These are phyloP conservation scores for Fusarium sp. DNA, from an alignment of 2,329 filamentous ascomycete species.

Conservation along the genomic window DNA sequence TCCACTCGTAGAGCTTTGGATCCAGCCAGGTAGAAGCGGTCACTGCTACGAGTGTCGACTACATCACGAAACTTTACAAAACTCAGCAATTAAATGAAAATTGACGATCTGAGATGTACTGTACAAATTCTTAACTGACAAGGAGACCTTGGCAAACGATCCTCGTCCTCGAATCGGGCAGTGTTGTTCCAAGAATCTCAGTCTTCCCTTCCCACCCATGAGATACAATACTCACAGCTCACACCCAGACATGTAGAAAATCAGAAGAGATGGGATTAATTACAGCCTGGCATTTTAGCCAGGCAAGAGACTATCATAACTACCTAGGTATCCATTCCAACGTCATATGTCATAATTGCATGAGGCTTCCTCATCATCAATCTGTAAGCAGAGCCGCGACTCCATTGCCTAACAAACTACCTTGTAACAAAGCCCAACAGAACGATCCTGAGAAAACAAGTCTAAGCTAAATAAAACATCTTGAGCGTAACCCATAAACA, in stretches of 20 bases:
- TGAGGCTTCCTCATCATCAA: conserved; percentile 30
- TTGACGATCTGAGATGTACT: too few relatives aligned
- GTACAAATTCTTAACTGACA: background rate
- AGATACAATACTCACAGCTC: background rate
- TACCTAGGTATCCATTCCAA: conserved; percentile 19
- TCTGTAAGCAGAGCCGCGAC: conserved; percentile 38
- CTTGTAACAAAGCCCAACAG: conserved; percentile 22
- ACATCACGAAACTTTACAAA: background rate
- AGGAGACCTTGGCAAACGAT: background rate
- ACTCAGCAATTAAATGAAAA: background rate
- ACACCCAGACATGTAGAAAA: background rate
- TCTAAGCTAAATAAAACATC: conserved; percentile 31
- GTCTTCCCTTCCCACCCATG: background rate
- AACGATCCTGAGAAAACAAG: conserved; percentile 36
- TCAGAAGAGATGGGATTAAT: conserved; percentile 21
- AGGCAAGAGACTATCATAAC: conserved; percentile 27
- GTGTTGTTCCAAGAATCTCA: background rate
- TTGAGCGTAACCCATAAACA: conserved; percentile 25
- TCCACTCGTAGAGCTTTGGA: background rate
- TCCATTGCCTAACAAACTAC: conserved; percentile 33
- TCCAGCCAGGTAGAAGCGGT: background rate
- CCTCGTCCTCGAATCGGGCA: background rate
- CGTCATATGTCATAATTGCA: background rate
- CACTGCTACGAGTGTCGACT: background rate
- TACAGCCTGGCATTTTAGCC: conserved; percentile 18